phyloP scores from a whole-genome alignment of 208 protist species.

The Acanthamoeba castellanii region DNA sequence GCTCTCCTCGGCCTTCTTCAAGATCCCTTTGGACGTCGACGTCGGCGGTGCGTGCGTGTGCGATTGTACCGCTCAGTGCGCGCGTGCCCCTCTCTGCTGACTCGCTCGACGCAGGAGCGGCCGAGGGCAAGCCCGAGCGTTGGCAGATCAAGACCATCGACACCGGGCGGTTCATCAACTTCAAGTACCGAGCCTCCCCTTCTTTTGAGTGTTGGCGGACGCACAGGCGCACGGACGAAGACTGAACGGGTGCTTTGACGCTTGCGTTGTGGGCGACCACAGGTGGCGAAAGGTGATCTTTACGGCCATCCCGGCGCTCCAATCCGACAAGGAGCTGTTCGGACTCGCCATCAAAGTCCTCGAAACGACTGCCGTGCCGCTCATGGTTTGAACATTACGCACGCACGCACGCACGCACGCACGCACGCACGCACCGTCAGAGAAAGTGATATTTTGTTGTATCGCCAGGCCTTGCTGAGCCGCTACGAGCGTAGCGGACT shows the following conservation, averaged over 20 bases:
- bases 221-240: background rate
- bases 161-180: constrained; percentile 22
- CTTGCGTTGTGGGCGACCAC: too few species aligned
- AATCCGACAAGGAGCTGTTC: constrained; percentile 17
- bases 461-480: background rate
- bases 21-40: background rate
- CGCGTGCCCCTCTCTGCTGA: too few species aligned
- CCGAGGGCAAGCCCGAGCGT: constrained; percentile 9
- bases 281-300: constrained; percentile 24
- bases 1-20: background rate
- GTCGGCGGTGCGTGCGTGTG: background rate
- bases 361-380: constrained; percentile 16
- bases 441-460: background rate
- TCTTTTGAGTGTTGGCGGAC: background rate
- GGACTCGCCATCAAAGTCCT: constrained; percentile 1
- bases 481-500: background rate
- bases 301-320: background rate
- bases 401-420: background rate
- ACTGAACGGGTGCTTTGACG: too few species aligned
- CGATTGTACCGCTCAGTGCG: too few species aligned
- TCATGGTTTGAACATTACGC: background rate
- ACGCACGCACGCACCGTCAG: background rate
- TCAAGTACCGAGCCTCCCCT: too few species aligned
- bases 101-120: background rate
- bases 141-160: constrained; percentile 47